Conservation (phyloP, 2,329 filamentous ascomycete genomes). For the Colletotrichum echinochloae region DNA sequence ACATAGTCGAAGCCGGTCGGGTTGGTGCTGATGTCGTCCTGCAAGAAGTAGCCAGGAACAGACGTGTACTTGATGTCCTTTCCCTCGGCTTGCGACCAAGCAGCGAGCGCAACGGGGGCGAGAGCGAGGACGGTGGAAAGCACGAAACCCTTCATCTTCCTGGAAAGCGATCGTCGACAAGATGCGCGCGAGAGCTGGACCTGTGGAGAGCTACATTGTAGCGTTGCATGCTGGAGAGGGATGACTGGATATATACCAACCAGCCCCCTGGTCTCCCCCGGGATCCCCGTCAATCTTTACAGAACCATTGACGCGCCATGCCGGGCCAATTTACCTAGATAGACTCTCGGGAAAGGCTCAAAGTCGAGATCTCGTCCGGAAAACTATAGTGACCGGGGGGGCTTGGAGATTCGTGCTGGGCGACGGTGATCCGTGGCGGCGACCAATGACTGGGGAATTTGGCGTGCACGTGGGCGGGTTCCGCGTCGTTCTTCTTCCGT, state of each 20-base stretch:
- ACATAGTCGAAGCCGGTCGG: conserved; percentile 74
- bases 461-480: conserved; percentile 42
- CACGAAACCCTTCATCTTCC: conserved; percentile 50
- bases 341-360: conserved; percentile 18
- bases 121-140: conserved; percentile 48
- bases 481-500: conserved; percentile 17
- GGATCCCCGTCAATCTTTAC: conserved; percentile 18
- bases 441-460: conserved; percentile 49
- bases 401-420: not conserved
- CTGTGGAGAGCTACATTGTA: conserved; percentile 14
- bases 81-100: conserved; percentile 49
- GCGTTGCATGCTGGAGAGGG: conserved; percentile 27
- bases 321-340: conserved; percentile 38
- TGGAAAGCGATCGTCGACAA: conserved; percentile 39
- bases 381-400: conserved; percentile 16
- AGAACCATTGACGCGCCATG: conserved; percentile 38
- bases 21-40: conserved; percentile 69
- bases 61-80: conserved; percentile 69
- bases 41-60: conserved; percentile 72
- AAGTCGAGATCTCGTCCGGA: conserved; percentile 32
- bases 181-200: conserved; percentile 11
- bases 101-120: conserved; percentile 45
- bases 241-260: conserved; percentile 35
- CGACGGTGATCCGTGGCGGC: conserved; percentile 18
- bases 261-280: conserved; percentile 3